Conservation (phyloP, 192 early-diverging fungal genomes). For the Entophlyctis luteolus region DNA sequence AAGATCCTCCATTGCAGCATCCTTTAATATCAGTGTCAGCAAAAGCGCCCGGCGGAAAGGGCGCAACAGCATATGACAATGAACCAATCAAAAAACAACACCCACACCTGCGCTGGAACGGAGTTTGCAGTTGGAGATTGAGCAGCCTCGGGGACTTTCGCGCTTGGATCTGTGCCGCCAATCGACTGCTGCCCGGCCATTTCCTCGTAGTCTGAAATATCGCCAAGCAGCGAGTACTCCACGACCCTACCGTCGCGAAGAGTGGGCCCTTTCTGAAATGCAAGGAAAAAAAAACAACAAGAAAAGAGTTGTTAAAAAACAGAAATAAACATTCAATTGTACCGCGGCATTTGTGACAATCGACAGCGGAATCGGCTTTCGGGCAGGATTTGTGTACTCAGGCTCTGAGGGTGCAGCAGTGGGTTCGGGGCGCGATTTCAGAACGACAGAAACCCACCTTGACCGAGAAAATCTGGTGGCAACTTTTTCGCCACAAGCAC, state of each 20-base stretch:
- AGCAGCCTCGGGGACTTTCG: too few relatives aligned
- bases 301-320: too few relatives aligned
- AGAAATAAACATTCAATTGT: background rate
- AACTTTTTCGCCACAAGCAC: slow-evolving; percentile 31
- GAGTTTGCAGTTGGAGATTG: too few relatives aligned
- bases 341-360: slow-evolving; percentile 18
- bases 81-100: too few relatives aligned
- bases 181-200: too few relatives aligned
- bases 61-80: too few relatives aligned
- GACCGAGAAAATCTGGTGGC: slow-evolving; percentile 38
- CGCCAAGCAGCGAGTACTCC: slow-evolving; percentile 35
- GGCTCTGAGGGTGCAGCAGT: slow-evolving; percentile 20
- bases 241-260: slow-evolving; percentile 24
- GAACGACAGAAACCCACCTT: slow-evolving; percentile 25
- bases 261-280: slow-evolving; percentile 17
- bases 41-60: too few relatives aligned
- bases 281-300: background rate
- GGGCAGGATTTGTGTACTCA: slow-evolving; percentile 30
- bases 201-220: background rate
- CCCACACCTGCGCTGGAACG: too few relatives aligned
- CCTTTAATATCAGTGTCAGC: too few relatives aligned
- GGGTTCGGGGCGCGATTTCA: background rate
- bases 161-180: too few relatives aligned
- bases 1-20: too few relatives aligned
- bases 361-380: slow-evolving; percentile 33